Conservation (phyloP, 495 filamentous ascomycete genomes). For the Rostrohypoxylon terebratum region DNA sequence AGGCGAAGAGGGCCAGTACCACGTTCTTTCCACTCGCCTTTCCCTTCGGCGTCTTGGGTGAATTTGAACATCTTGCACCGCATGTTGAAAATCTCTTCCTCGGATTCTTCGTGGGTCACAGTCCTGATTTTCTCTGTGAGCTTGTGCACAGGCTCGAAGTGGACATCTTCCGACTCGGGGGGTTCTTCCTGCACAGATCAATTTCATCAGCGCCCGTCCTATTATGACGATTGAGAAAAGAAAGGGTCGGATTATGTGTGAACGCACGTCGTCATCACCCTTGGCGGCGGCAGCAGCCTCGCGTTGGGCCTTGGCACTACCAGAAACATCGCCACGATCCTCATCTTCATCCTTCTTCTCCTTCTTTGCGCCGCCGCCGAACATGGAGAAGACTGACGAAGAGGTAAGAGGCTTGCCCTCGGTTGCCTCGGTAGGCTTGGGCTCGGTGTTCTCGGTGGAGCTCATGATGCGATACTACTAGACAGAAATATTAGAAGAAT, state of each 20-base stretch:
- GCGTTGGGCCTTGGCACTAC: constrained; percentile 87
- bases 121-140: constrained; percentile 95
- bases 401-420: constrained; percentile 56
- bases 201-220: constrained; percentile 24
- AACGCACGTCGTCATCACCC: constrained; percentile 56
- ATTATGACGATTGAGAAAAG: not conserved
- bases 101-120: constrained; percentile 98
- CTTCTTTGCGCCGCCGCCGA: constrained; percentile 91
- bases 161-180: constrained; percentile 87
- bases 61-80: constrained; percentile 99
- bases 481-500: constrained; percentile 30
- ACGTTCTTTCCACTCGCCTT: constrained; percentile 98
- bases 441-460: constrained; percentile 57
- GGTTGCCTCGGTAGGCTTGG: constrained; percentile 52
- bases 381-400: constrained; percentile 90
- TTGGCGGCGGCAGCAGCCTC: constrained; percentile 69
- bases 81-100: constrained; percentile 99
- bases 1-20: constrained; percentile 96
- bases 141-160: constrained; percentile 96
- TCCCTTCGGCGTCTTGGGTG: constrained; percentile 71
- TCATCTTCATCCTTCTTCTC: constrained; percentile 81
- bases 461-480: constrained; percentile 51
- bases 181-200: constrained; percentile 68
- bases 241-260: not conserved
- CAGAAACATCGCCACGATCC: constrained; percentile 81